Evolutionary conservation across 257 asterid genomes (phyloP).

Genomic region (Vinca minor): DNA sequence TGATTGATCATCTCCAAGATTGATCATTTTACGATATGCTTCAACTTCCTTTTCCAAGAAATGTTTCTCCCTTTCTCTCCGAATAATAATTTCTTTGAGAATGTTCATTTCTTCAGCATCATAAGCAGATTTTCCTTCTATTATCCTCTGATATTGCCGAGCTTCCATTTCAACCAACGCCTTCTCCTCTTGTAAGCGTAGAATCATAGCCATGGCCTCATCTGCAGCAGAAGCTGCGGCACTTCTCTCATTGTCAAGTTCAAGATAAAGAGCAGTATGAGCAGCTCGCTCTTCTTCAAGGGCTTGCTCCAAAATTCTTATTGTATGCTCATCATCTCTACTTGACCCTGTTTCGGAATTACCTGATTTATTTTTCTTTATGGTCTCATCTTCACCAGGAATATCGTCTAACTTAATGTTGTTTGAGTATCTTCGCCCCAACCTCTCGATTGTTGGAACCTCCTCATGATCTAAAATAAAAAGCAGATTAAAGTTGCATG

Average conservation of each 20-base stretch:
- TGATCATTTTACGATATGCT: constrained; percentile 39
- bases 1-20: constrained; percentile 30
- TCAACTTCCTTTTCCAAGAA: constrained; percentile 75
- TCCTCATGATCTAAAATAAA: constrained; percentile 30
- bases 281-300: constrained; percentile 57
- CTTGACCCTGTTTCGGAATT: not conserved
- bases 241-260: constrained; percentile 90
- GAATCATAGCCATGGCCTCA: constrained; percentile 97
- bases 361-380: constrained; percentile 15
- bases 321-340: constrained; percentile 23
- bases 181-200: constrained; percentile 88
- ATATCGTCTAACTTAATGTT: constrained; percentile 17
- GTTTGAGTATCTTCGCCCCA: constrained; percentile 25
- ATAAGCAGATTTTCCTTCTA: constrained; percentile 74
- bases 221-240: constrained; percentile 94
- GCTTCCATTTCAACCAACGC: constrained; percentile 84
- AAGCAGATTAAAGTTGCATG: constrained; percentile 5
- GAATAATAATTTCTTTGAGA: constrained; percentile 62
- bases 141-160: constrained; percentile 69
- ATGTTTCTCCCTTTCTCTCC: constrained; percentile 72
- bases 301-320: constrained; percentile 45
- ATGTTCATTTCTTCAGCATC: constrained; percentile 86
- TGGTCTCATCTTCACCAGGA: constrained; percentile 27
- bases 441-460: constrained; percentile 26
- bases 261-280: constrained; percentile 27